These are phyloP conservation scores for Suillus decipiens DNA, from an alignment of 768 basidiomycete genomes.

Conservation along the genomic window DNA sequence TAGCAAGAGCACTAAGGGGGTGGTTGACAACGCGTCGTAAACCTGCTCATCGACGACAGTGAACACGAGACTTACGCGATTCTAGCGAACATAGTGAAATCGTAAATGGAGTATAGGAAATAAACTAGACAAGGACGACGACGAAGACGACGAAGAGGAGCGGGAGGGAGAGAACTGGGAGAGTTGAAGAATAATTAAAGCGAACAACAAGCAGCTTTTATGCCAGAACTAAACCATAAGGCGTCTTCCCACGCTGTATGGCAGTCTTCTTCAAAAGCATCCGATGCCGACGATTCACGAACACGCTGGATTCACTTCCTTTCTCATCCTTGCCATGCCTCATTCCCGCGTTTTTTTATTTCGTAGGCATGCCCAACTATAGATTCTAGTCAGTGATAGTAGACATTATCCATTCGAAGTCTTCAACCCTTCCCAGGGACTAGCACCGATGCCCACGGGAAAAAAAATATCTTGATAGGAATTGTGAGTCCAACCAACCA, in stretches of 20 bases:
- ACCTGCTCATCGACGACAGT: neutral
- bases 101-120: constrained; percentile 17
- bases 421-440: neutral
- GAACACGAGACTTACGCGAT: constrained; percentile 39
- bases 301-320: constrained; percentile 11
- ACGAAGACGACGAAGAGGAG: constrained; percentile 11
- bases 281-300: constrained; percentile 23
- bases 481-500: neutral
- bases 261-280: constrained; percentile 6
- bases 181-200: constrained; percentile 10
- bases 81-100: constrained; percentile 52
- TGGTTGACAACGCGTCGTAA: constrained; percentile 34
- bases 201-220: constrained; percentile 21
- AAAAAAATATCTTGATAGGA: neutral
- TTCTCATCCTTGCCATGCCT: constrained; percentile 18
- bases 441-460: constrained; percentile 15
- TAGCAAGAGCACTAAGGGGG: constrained; percentile 37
- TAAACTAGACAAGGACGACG: constrained; percentile 6
- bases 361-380: neutral
- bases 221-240: constrained; percentile 3
- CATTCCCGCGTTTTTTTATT: constrained; percentile 18
- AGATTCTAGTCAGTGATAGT: constrained; percentile 8
- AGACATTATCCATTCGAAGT: constrained; percentile 14
- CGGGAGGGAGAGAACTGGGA: constrained; percentile 25
- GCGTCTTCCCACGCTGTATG: constrained; percentile 23